These are phyloP conservation scores for Globisporangium abappressorium DNA, from an alignment of 352 stramenopile genomes.

Conservation along the genomic window DNA sequence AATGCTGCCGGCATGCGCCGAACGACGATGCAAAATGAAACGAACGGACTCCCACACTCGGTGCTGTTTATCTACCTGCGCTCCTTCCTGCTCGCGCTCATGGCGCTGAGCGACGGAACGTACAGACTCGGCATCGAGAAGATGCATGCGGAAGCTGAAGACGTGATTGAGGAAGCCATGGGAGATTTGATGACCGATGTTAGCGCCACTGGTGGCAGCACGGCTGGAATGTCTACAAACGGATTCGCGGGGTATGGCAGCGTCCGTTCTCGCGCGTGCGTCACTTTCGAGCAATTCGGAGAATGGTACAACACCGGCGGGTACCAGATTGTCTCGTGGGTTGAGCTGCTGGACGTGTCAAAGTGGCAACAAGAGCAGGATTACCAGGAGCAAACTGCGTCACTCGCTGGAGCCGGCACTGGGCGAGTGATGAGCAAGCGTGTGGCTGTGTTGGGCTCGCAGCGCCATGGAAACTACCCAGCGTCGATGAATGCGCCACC, in stretches of 20 bases:
- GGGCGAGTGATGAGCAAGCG: conserved; percentile 24
- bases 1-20: conserved; percentile 35
- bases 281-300: conserved; percentile 91
- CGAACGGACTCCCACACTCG: conserved; percentile 68
- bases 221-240: conserved; percentile 23
- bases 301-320: conserved; percentile 88
- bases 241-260: conserved; percentile 62
- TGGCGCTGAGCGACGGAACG: conserved; percentile 82
- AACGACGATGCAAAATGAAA: conserved; percentile 36
- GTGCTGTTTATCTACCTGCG: conserved; percentile 86
- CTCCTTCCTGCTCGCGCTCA: conserved; percentile 80
- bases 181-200: conserved; percentile 84
- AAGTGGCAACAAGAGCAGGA: conserved; percentile 86
- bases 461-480: conserved; percentile 40
- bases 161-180: conserved; percentile 85
- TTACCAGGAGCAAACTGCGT: conserved; percentile 44
- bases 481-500: conserved; percentile 31
- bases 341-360: conserved; percentile 76
- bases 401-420: conserved; percentile 23
- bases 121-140: conserved; percentile 83
- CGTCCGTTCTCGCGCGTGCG: conserved; percentile 52
- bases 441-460: conserved; percentile 46
- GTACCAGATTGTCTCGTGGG: conserved; percentile 82
- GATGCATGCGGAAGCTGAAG: conserved; percentile 83
- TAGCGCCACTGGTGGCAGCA: conserved; percentile 36